Base-by-base conservation (phyloP, 208 protist genomes). In the Lotmaria passim region DNA sequence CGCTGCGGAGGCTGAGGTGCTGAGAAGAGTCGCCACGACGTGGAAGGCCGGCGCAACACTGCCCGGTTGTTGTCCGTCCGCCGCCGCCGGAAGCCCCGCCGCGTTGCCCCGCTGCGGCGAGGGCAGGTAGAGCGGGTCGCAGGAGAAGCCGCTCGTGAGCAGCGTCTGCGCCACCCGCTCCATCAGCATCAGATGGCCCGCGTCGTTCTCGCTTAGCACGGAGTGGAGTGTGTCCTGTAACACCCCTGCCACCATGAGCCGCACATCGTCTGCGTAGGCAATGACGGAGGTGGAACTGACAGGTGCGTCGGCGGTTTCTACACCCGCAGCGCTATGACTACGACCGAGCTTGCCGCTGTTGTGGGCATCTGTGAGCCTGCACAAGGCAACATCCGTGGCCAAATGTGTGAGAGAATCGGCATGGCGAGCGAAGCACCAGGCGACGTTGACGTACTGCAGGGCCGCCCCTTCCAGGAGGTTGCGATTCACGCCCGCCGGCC, bases 361-460 rank as follows among this genome's bases (percentile, higher is more conserved):
- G 17, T 2, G 36, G 7, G 21, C 44, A 39, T 33, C 55, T 67
- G 43, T 69, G 67, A 67, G 38, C 46, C 24, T 52, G 11, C 15
- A 30, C 30, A 82, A 58, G 28, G 63, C 75, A 30, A 59, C 66
- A 50, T 90, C 87, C 14, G 73, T 79, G 5, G 83, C 81, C 14
- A 64, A 34, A 66, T 93, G 90, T 8, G 81, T 90, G 4, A 95
- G 68, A 15, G 75, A 67, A 65, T 95, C 90, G 7, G 75, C 55
- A 58, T 93, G 87, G 2, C 74, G 75, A 26, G 83, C 41, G 10
- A 90, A 17, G 26, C 71, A 70, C 51, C 65, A 73, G 10, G 63
- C 41, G 21, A 93, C 90, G 64, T 95, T 95, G 17, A 93, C 46
- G 46, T 82, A 86, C 73, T 93, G 87, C 50, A 92, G 77, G 36